Evolutionary conservation across 2,329 filamentous ascomycete species (phyloP).

Genomic region (Cytospora piceae): DNA sequence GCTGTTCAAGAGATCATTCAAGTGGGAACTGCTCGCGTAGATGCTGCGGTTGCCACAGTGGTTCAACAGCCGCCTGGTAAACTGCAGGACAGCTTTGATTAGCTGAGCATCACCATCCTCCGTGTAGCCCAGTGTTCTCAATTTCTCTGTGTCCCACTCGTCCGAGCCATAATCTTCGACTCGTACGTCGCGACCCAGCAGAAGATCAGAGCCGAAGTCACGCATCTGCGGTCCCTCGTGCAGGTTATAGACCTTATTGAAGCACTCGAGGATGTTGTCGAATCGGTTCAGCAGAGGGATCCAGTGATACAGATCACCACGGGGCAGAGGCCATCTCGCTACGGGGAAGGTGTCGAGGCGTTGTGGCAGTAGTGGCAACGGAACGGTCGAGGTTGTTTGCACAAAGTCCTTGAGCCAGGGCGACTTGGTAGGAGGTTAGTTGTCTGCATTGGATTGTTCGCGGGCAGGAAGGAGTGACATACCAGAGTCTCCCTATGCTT

Average conservation of each 20-base stretch:
- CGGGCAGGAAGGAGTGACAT: constrained; percentile 38
- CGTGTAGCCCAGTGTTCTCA: constrained; percentile 65
- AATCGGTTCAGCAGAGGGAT: constrained; percentile 93
- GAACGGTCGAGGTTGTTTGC: constrained; percentile 66
- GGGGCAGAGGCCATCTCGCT: constrained; percentile 89
- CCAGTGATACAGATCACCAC: constrained; percentile 98
- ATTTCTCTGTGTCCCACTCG: constrained; percentile 48
- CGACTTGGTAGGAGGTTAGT: constrained; percentile 62
- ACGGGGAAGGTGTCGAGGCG: constrained; percentile 77
- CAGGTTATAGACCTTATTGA: constrained; percentile 80
- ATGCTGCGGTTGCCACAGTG: constrained; percentile 97
- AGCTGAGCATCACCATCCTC: constrained; percentile 80
- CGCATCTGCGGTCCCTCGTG: constrained; percentile 78
- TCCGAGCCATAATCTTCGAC: constrained; percentile 56
- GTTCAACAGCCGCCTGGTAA: constrained; percentile 85
- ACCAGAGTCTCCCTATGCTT: constrained; percentile 72
- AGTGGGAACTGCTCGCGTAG: constrained; percentile 88
- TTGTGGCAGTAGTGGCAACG: constrained; percentile 76
- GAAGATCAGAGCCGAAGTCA: constrained; percentile 70
- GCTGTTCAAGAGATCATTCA: constrained; percentile 88
- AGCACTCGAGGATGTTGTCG: constrained; percentile 82
- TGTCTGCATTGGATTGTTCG: constrained; percentile 21
- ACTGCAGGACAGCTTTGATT: constrained; percentile 78
- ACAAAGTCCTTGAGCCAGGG: constrained; percentile 86
- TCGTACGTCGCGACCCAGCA: constrained; percentile 61